phyloP scores from a whole-genome alignment of 2,329 filamentous ascomycete genomes.

The Beauveria brongniartii region DNA sequence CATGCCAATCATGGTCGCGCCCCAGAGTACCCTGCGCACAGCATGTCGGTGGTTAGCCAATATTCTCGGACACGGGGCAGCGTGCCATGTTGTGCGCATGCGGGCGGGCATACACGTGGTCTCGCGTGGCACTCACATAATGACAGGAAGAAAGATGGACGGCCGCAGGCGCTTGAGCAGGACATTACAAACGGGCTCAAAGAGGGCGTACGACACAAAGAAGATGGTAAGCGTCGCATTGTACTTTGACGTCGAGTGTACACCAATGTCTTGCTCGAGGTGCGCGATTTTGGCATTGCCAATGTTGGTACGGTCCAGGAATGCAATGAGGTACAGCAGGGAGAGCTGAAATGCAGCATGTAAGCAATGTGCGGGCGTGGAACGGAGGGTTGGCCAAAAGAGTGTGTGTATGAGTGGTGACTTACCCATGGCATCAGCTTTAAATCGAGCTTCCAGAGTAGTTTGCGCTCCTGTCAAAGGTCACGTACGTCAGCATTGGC shows the following conservation, averaged over 20 bases:
- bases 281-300: conserved; percentile 58
- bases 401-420: not conserved
- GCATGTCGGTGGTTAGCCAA: not conserved
- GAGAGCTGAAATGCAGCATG: conserved; percentile 39
- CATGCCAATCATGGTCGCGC: conserved; percentile 60
- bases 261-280: conserved; percentile 46
- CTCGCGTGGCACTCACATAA: conserved; percentile 54
- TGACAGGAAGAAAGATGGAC: conserved; percentile 70
- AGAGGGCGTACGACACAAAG: conserved; percentile 76
- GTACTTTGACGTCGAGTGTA: conserved; percentile 55
- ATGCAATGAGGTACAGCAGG: conserved; percentile 65
- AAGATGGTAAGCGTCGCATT: conserved; percentile 74
- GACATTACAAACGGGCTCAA: conserved; percentile 71
- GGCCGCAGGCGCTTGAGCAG: conserved; percentile 70
- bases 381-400: not conserved
- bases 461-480: conserved; percentile 45
- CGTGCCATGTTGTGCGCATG: not conserved
- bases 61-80: not conserved
- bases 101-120: not conserved
- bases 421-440: conserved; percentile 52
- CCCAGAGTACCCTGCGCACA: conserved; percentile 49
- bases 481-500: not conserved
- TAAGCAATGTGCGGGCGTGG: not conserved
- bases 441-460: conserved; percentile 54
- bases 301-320: conserved; percentile 71